Base-by-base conservation (phyloP, 2,329 filamentous ascomycete species). In the Trichoderma pleuroti region DNA sequence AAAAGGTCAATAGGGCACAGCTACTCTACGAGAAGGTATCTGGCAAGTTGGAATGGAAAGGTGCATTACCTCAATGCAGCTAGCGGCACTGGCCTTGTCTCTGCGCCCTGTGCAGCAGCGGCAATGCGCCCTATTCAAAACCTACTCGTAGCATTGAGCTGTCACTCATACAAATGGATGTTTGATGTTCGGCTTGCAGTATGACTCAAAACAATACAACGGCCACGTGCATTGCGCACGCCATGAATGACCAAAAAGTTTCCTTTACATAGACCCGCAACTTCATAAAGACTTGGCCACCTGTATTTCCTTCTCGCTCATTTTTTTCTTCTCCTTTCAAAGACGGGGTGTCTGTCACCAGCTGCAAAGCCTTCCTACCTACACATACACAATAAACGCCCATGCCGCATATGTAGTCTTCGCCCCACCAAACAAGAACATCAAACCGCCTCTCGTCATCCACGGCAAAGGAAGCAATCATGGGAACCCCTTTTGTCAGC, bases 401-500 rank as follows among this genome's bases (percentile, higher is more conserved):
- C n/a, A 30, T 30, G n/a, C 56, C 56, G 16, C 18, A 11, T 30
- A 30, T n/a, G 24, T n/a, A 42, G n/a, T 18, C 46, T 39, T 34
- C 28, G 5, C 56, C 56, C 34, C 59, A 46, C 24, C 10, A n/a
- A 10, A 57, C 26, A 56, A 49, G 16, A 12, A 60, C 8, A 30
- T 14, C 30, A 24, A 59, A 28, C 46, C 11, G 4, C 36, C 16
- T 21, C n/a, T 59, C 16, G 12, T 11, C n/a, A 14, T 52, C 10
- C 54, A 30, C 26, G 39, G 42, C 28, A 14, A 24, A 39, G 21
- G 39, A 28, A 26, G 36, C 46, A 66, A 77, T 56, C 73, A 86
- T 86, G 84, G 83, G 81, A 26, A 86, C 85, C 1, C 85, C 85
- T 0, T 86, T 86, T 77, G 82, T 86, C 72, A 77, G 81, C 64